Evolutionary conservation across 169 alveolate species (phyloP), one percentile per base, ranked within the genome.

Genomic region (Plasmodium malariae): DNA sequence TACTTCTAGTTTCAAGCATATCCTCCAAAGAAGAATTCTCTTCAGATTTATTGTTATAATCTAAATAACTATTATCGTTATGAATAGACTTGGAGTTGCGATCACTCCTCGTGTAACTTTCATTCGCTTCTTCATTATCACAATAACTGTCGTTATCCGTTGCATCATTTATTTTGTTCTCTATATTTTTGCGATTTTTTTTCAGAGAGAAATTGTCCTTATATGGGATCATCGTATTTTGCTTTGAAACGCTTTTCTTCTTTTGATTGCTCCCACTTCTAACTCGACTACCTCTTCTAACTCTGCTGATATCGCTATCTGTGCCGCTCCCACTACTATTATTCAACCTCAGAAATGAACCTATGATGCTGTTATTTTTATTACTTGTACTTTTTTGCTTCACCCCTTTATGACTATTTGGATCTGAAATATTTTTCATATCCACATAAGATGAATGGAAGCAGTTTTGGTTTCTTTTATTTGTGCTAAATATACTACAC

Each of bases 81-180:
- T 32, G n/a, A 1, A 40, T 26, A 59, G 17, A 60, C 11, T 26
- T 72, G 6, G 49, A 49, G 24, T 60, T 72, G 14, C 51, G 26
- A 24, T 49, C 68, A 40, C 57, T 72, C 57, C 28, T 49, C 2
- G 49, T 49, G 32, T 1, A 72, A 55, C 68, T 72, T 40, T 72
- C 19, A 72, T 72, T 72, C 6, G 51, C 11, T 14, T 30, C 86
- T 40, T 59, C 86, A 0, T 59, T 60, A 14, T 72, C 7, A 26
- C 14, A 62, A 19, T 21, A 48, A 7, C 54, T 45, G n/a, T 72
- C 68, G 51, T 72, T 72, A 43, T 72, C 86, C n/a, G 68, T 72
- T 49, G 6, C 45, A 14, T 28, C 14, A 17, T 32, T 51, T 28
- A 40, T 17, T 14, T 72, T 51, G 37, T 37, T 69, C 14, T 69